These are phyloP conservation scores for Cutaneotrichosporon mucoides DNA, from an alignment of 1,284 basidiomycete species.

Conservation along the genomic window DNA sequence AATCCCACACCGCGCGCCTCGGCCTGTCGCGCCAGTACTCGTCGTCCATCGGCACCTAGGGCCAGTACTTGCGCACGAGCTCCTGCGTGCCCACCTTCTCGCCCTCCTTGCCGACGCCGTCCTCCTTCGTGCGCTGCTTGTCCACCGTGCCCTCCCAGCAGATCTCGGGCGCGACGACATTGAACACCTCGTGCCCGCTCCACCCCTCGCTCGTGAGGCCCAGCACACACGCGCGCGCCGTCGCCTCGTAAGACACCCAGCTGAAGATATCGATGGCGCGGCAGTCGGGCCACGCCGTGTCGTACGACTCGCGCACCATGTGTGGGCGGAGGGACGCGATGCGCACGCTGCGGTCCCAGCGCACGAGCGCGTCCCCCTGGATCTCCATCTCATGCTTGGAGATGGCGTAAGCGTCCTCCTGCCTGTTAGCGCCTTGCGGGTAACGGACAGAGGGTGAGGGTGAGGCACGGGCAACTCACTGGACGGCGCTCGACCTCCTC, in stretches of 20 bases:
- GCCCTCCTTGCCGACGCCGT: too few relatives aligned
- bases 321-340: constrained; percentile 49
- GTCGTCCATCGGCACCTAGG: constrained; percentile 22
- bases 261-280: constrained; percentile 36
- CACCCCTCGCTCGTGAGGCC: constrained; percentile 27
- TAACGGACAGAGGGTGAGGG: not conserved
- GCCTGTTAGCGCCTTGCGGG: not conserved
- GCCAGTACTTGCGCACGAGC: constrained; percentile 17
- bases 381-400: constrained; percentile 46
- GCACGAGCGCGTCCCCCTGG: constrained; percentile 41
- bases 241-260: constrained; percentile 35
- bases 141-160: constrained; percentile 25
- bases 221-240: constrained; percentile 38
- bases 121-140: not conserved
- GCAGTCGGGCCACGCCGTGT: constrained; percentile 8
- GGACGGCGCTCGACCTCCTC: constrained; percentile 27
- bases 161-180: constrained; percentile 37
- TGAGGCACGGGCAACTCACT: constrained; percentile 22
- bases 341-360: constrained; percentile 20
- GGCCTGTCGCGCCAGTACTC: constrained; percentile 24
- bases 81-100: constrained; percentile 7
- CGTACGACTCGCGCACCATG: constrained; percentile 24
- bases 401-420: constrained; percentile 41
- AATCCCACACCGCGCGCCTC: constrained; percentile 37
- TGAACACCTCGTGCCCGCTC: constrained; percentile 47